phyloP scores from a whole-genome alignment of 2,329 filamentous ascomycete species.

The Diaporthe capsici region DNA sequence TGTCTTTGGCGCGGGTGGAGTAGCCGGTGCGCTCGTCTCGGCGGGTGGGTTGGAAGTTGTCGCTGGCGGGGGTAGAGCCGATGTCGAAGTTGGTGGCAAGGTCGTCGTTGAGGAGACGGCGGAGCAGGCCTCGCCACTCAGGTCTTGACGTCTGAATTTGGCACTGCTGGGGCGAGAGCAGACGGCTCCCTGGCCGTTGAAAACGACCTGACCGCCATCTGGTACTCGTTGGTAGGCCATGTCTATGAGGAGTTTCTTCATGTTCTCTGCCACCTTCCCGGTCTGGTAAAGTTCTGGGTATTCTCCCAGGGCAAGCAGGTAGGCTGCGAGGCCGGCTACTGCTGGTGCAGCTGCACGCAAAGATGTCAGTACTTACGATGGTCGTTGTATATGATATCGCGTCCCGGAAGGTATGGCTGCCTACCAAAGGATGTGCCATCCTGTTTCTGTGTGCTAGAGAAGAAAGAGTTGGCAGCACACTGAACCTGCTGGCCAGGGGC shows the following conservation, averaged over 20 bases:
- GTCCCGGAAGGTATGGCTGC: background rate
- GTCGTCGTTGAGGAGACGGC: background rate
- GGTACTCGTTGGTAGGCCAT: constrained; percentile 10
- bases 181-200: constrained; percentile 24
- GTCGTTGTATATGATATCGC: background rate
- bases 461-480: constrained; percentile 20
- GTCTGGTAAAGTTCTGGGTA: constrained; percentile 25
- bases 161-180: constrained; percentile 12
- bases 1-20: background rate
- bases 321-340: constrained; percentile 24
- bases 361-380: background rate
- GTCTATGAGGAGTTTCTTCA: constrained; percentile 25
- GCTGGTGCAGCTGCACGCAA: background rate
- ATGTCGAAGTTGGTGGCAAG: background rate
- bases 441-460: constrained; percentile 9
- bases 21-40: background rate
- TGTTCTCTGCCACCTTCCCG: constrained; percentile 25
- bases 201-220: background rate
- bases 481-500: constrained; percentile 4
- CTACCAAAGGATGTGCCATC: constrained; percentile 32
- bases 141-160: constrained; percentile 19
- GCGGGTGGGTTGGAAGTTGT: background rate
- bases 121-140: constrained; percentile 23
- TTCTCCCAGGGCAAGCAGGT: constrained; percentile 27
- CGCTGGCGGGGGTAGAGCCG: background rate